Evolutionary conservation across 2,329 filamentous ascomycete genomes (phyloP).

Genomic region (Epichloe typhina): DNA sequence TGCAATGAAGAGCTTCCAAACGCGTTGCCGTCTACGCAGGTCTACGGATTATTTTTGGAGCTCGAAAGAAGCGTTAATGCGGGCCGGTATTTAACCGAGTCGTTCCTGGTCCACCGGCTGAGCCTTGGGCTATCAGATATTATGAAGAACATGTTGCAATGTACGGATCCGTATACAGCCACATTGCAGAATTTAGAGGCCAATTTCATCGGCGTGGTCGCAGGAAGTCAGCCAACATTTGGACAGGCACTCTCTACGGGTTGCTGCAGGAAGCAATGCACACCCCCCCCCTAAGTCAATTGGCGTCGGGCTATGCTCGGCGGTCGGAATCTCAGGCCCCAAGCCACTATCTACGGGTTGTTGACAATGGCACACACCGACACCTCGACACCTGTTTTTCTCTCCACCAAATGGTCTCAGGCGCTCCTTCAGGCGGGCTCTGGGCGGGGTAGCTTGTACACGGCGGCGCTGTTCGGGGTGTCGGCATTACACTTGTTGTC

Average conservation of each 20-base stretch:
- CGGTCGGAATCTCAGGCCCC: background rate
- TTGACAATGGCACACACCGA: background rate
- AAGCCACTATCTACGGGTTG: background rate
- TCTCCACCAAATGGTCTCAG: too few species aligned
- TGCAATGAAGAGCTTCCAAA: background rate
- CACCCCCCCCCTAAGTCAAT: background rate
- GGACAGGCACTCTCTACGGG: too few species aligned
- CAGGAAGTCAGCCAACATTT: too few species aligned
- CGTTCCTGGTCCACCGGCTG: background rate
- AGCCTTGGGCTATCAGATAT: background rate
- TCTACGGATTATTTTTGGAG: background rate
- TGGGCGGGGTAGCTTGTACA: slow-evolving; percentile 3
- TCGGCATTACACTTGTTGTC: background rate
- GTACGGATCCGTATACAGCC: too few species aligned
- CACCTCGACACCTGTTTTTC: background rate
- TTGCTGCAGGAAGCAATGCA: too few species aligned
- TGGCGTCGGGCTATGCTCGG: slow-evolving; percentile 3
- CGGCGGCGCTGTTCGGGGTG: slow-evolving; percentile 3
- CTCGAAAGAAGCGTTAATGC: background rate
- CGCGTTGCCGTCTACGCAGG: background rate
- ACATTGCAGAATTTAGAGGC: too few species aligned
- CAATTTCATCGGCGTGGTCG: too few species aligned
- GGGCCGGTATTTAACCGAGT: slow-evolving; percentile 1
- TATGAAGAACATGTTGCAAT: too few species aligned
- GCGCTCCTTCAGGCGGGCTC: background rate